A percentile compares a stretch with the other conserved stretches of the same genome.
Conservation (phyloP, 345 rosid genomes). For the Eucalyptus brandiana region DNA sequence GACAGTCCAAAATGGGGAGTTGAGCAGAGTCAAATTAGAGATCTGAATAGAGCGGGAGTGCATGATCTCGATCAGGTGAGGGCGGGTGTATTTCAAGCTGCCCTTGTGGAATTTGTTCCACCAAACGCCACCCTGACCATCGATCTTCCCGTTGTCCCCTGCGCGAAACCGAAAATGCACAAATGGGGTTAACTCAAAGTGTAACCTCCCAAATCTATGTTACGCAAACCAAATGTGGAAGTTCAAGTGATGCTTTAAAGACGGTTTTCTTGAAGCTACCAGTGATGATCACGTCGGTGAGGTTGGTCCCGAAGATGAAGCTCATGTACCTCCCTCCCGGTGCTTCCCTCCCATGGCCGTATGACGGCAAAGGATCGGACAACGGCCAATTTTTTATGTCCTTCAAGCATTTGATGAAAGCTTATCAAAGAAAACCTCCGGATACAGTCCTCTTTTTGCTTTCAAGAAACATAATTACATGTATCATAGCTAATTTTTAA, state of each 20-base stretch:
- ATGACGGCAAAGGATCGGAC: constrained; percentile 29
- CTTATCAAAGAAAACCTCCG: neutral
- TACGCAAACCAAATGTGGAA: neutral
- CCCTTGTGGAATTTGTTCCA: constrained; percentile 20
- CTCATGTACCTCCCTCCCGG: constrained; percentile 29
- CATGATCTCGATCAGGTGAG: constrained; percentile 34
- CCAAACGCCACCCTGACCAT: constrained; percentile 35
- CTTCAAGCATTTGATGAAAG: neutral
- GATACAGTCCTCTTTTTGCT: neutral
- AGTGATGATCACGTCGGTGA: constrained; percentile 29
- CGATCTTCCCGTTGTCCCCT: constrained; percentile 35
- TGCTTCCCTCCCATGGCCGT: constrained; percentile 36
- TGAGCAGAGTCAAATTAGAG: constrained; percentile 21
- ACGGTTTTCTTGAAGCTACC: neutral
- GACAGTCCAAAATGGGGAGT: constrained; percentile 38
- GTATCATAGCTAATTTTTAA: neutral
- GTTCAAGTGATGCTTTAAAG: neutral
- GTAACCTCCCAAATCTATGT: neutral
- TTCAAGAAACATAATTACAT: neutral
- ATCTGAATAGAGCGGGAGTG: constrained; percentile 17
- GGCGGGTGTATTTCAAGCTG: constrained; percentile 17
- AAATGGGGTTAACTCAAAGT: neutral
- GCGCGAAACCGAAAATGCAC: neutral
- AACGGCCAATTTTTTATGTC: constrained; percentile 21
- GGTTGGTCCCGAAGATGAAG: constrained; percentile 32